These are phyloP conservation scores for Pythium rhizo-oryzae DNA, from an alignment of 352 stramenopile genomes.

Conservation along the genomic window DNA sequence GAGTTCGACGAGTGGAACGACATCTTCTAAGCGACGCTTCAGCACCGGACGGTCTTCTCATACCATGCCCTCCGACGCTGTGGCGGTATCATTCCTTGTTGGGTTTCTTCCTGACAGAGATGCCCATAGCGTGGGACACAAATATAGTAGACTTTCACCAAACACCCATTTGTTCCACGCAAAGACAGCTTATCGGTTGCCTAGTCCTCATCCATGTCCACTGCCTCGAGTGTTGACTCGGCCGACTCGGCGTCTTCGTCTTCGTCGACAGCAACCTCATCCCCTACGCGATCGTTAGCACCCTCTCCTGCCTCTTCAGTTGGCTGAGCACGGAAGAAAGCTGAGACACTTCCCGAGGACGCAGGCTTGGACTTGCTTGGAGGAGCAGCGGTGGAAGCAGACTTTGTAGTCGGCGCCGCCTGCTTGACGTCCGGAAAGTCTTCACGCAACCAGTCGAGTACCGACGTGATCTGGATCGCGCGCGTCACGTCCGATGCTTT, in stretches of 20 bases:
- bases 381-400: background rate
- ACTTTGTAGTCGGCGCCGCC: background rate
- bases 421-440: slow-evolving; percentile 76
- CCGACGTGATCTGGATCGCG: slow-evolving; percentile 73
- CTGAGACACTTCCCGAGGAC: slow-evolving; percentile 30
- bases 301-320: background rate
- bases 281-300: background rate
- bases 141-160: slow-evolving; percentile 33
- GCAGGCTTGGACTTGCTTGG: slow-evolving; percentile 28
- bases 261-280: slow-evolving; percentile 1
- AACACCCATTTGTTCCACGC: background rate
- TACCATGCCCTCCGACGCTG: background rate
- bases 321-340: slow-evolving; percentile 52
- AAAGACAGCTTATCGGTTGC: background rate
- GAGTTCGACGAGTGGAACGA: slow-evolving; percentile 90
- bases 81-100: background rate
- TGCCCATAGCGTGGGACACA: background rate
- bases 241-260: slow-evolving; percentile 5
- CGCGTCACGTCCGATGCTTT: slow-evolving; percentile 74
- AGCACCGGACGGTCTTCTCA: background rate
- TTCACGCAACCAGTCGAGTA: slow-evolving; percentile 86
- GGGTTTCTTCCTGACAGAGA: background rate
- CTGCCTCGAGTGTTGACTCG: background rate
- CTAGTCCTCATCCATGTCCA: slow-evolving; percentile 26
- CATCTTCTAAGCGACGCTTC: slow-evolving; percentile 66